Percentiles rank a stretch among this genome's conserved stretches.
These are phyloP conservation scores for Collariella sp. DNA, from an alignment of 495 filamentous ascomycete genomes.

Conservation along the genomic window DNA sequence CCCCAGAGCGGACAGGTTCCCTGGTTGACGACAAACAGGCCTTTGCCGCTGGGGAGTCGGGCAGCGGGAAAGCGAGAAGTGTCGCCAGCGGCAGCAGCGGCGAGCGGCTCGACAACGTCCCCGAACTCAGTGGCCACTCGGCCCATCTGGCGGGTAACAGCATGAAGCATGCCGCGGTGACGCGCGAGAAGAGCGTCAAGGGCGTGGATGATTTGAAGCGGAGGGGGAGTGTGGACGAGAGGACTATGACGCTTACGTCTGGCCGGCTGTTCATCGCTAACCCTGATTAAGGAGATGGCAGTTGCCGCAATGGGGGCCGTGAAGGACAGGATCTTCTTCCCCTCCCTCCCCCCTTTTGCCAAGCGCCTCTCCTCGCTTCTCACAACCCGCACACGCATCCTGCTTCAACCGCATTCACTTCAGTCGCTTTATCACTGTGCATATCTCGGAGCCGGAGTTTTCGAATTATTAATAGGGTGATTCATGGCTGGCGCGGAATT, in stretches of 20 bases:
- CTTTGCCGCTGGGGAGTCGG: conserved; percentile 32
- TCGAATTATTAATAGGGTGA: background rate
- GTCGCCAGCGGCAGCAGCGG: conserved; percentile 47
- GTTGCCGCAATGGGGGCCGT: background rate
- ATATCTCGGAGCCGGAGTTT: background rate
- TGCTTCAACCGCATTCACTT: background rate
- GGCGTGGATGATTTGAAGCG: conserved; percentile 49
- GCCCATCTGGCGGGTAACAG: conserved; percentile 45
- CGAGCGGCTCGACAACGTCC: conserved; percentile 43
- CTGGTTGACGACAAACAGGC: conserved; percentile 29
- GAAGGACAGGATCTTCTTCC: conserved; percentile 1
- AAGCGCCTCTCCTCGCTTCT: too few species aligned
- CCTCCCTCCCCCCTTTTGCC: background rate
- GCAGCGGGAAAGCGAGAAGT: conserved; percentile 35
- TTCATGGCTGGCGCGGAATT: background rate
- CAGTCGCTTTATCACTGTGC: background rate
- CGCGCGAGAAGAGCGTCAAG: conserved; percentile 56
- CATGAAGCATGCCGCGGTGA: conserved; percentile 42
- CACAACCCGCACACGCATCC: too few species aligned
- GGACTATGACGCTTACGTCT: conserved; percentile 71
- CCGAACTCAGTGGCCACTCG: conserved; percentile 32
- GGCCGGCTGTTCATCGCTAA: conserved; percentile 90
- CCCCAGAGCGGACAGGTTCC: conserved; percentile 47
- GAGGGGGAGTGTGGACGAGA: conserved; percentile 83
- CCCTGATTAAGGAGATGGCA: conserved; percentile 54